Base-by-base conservation (phyloP, 768 basidiomycete species). In the Suillus clintonianus region DNA sequence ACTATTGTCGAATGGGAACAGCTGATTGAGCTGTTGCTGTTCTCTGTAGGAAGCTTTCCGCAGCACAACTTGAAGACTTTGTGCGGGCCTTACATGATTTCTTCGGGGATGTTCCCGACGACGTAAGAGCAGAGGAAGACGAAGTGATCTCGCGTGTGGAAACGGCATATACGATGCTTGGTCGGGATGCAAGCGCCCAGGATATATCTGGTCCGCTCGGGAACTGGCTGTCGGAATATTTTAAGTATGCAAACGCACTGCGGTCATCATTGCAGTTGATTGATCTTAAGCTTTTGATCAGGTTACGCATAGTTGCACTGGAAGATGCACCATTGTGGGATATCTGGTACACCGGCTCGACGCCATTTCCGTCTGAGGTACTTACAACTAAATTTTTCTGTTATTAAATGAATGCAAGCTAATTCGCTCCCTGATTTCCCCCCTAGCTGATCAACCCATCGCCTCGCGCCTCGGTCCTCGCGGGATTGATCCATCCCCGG, bases 301-400 rank as follows among this genome's bases (percentile, higher is more conserved):
- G 88, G 58, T 72, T 72, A 8, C 73, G 79, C 15, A 65, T 85
- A 11, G 65, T 76, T 15, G 78, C 83, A 4, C 77, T 86, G 0
- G 89, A 89, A 61, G 80, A 82, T 6, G 64, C 74, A 2, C 73
- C 76, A 15, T 74, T 93, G 34, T 92, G 88, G 86, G 86, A 89
- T 61, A 74, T 91, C 10, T 93, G 90, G 90, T 91, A 87, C 62
- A 91, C 87, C 0, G 88, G 89, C 5, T 70, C 76, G 7, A 80
- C 84, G 3, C 83, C 87, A 1, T 89, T 90, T 65, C 88, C 90
- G 3, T 81, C 83, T 13, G 89, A 92, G 78, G 90, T 91, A 65
- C 5, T 24, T 22, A 37, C 53, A 79, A 68, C 17, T 27, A 37
- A 37, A 55, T 3, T 24, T 10, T 14, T 10, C 41, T 13, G 19